phyloP scores from a whole-genome alignment of 805 yeast genomes.

The Citeromyces matritensis region DNA sequence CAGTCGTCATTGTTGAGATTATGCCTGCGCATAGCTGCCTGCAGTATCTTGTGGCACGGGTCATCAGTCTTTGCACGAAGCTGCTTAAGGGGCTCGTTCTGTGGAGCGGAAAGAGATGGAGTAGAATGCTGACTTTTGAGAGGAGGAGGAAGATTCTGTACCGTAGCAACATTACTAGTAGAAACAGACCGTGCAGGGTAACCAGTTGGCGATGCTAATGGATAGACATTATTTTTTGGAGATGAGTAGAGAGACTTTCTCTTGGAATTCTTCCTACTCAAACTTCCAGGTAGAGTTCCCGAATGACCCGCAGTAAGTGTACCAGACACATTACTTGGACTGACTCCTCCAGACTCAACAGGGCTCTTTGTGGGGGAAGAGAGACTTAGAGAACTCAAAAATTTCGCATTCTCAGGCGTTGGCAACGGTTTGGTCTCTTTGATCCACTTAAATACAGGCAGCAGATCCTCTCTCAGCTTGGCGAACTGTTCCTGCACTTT shows the following conservation, averaged over 20 bases:
- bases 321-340: background rate
- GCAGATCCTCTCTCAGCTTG: slow-evolving; percentile 45
- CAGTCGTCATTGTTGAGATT: slow-evolving; percentile 66
- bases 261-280: background rate
- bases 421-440: slow-evolving; percentile 61
- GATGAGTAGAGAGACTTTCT: no score
- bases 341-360: slow-evolving; percentile 1
- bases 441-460: slow-evolving; percentile 44
- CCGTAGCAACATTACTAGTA: background rate
- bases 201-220: slow-evolving; percentile 3
- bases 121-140: slow-evolving; percentile 3
- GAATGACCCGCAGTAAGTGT: slow-evolving; percentile 1
- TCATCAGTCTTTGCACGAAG: slow-evolving; percentile 80
- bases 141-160: slow-evolving; percentile 4
- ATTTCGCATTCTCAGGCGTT: slow-evolving; percentile 31
- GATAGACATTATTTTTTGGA: no score
- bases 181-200: background rate
- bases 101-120: slow-evolving; percentile 2
- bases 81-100: slow-evolving; percentile 62
- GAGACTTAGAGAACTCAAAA: background rate
- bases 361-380: background rate
- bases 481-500: slow-evolving; percentile 36
- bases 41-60: slow-evolving; percentile 77
- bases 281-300: background rate
- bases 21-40: slow-evolving; percentile 80